Evolutionary conservation across 2,329 filamentous ascomycete species (phyloP).

Genomic region (Xylaria sp.): DNA sequence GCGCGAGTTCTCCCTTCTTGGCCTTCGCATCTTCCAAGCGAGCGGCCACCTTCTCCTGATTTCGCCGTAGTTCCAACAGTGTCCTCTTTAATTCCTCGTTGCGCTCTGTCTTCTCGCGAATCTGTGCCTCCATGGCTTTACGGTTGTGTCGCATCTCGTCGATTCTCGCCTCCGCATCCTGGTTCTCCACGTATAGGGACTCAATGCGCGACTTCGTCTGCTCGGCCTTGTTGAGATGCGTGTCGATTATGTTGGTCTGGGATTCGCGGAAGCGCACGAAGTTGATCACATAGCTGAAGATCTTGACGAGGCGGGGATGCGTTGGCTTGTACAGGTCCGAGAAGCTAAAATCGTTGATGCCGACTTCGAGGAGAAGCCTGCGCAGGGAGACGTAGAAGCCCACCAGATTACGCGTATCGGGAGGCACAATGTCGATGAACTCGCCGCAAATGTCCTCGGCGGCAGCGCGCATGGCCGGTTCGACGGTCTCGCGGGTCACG

Average conservation of each 20-base stretch:
- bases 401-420: slow-evolving; percentile 93
- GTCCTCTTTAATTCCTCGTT: slow-evolving; percentile 89
- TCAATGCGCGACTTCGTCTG: slow-evolving; percentile 89
- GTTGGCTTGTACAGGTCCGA: slow-evolving; percentile 91
- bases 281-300: slow-evolving; percentile 98
- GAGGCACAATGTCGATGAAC: slow-evolving; percentile 83
- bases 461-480: slow-evolving; percentile 93
- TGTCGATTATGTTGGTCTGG: slow-evolving; percentile 88
- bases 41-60: slow-evolving; percentile 84
- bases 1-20: slow-evolving; percentile 81
- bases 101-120: slow-evolving; percentile 84
- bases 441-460: slow-evolving; percentile 88
- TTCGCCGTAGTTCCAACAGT: slow-evolving; percentile 81
- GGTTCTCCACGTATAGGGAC: slow-evolving; percentile 83
- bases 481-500: slow-evolving; percentile 89
- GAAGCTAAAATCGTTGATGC: slow-evolving; percentile 93
- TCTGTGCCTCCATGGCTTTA: slow-evolving; percentile 81
- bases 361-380: slow-evolving; percentile 84
- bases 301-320: slow-evolving; percentile 88
- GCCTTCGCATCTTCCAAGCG: slow-evolving; percentile 84
- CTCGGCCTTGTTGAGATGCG: slow-evolving; percentile 92
- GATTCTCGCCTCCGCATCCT: slow-evolving; percentile 83
- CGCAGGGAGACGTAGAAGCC: slow-evolving; percentile 91
- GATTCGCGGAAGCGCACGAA: slow-evolving; percentile 97
- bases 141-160: slow-evolving; percentile 84